Conservation (phyloP, 805 yeast species). For the Blastobotrys terrestris region DNA sequence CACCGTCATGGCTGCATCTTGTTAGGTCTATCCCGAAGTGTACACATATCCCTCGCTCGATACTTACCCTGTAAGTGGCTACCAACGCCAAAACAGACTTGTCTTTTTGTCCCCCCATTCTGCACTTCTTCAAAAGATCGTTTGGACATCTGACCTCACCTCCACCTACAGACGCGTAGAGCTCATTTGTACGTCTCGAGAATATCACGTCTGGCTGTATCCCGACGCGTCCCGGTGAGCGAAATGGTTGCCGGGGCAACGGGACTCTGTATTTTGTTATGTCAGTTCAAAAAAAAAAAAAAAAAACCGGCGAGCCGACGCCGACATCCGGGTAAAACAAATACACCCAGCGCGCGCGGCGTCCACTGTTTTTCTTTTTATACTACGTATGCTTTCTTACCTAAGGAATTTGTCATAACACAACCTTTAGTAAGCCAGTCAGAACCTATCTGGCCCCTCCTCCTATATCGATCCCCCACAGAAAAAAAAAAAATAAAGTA, state of each 20-base stretch:
- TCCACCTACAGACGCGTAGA: too few relatives aligned
- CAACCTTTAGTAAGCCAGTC: not conserved
- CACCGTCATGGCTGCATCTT: constrained; percentile 3
- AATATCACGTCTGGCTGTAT: not conserved
- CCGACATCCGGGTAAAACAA: not conserved
- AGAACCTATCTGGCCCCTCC: not conserved
- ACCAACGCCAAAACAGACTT: constrained; percentile 1
- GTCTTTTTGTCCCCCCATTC: not conserved
- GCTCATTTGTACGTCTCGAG: not conserved
- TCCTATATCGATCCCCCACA: not conserved
- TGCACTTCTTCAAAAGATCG: not conserved
- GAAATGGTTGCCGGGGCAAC: not conserved
- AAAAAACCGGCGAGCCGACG: not conserved
- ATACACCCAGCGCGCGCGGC: not conserved
- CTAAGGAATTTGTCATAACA: not conserved
- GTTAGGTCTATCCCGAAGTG: not conserved
- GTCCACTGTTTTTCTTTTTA: not conserved
- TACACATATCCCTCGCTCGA: not conserved
- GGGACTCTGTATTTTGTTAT: not conserved
- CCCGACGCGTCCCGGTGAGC: not conserved
- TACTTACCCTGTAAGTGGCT: constrained; percentile 2
- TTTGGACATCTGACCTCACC: constrained; percentile 1
- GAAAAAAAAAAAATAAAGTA: not conserved
- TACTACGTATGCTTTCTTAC: not conserved
- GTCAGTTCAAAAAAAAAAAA: too few relatives aligned